Conservation (phyloP, 179 eudicot species). For the Heliamphora pulchella region DNA sequence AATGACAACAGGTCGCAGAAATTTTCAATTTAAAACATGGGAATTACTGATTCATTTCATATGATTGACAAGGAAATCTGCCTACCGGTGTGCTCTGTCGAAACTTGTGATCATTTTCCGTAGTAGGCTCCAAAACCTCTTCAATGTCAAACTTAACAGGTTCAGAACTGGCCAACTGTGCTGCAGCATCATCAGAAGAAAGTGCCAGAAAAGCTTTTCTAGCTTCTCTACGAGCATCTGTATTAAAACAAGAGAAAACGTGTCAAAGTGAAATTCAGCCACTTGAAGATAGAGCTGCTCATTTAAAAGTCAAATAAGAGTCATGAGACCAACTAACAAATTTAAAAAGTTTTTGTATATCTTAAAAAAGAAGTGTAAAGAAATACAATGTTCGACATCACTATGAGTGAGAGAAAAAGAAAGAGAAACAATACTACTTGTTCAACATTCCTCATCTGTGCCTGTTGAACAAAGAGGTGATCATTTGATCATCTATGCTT, state of each 20-base stretch:
- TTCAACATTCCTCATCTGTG: background rate
- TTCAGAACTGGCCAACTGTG: slow-evolving; percentile 26
- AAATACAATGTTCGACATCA: background rate
- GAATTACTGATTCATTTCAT: too few species aligned
- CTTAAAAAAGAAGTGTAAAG: background rate
- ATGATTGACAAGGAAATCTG: slow-evolving; percentile 11
- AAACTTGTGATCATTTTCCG: slow-evolving; percentile 30
- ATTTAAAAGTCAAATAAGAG: background rate
- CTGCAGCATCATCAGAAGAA: slow-evolving; percentile 36
- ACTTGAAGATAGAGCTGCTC: background rate
- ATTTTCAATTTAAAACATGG: too few species aligned
- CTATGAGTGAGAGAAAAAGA: background rate
- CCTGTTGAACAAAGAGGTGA: background rate
- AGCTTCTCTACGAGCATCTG: slow-evolving; percentile 78
- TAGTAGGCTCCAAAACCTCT: slow-evolving; percentile 31
- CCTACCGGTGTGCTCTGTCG: slow-evolving; percentile 54
- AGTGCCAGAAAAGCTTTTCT: slow-evolving; percentile 76
- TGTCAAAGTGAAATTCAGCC: background rate
- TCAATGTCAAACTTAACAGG: slow-evolving; percentile 30
- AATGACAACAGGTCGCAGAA: too few species aligned
- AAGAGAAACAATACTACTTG: background rate
- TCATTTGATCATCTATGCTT: too few species aligned
- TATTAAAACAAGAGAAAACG: slow-evolving; percentile 13
- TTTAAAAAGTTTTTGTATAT: background rate
- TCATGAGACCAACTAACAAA: background rate